Percentiles rank a stretch among this genome's conserved stretches.
These are phyloP conservation scores for Pelargonium citronellum DNA, from an alignment of 441 rosid genomes.

Conservation along the genomic window DNA sequence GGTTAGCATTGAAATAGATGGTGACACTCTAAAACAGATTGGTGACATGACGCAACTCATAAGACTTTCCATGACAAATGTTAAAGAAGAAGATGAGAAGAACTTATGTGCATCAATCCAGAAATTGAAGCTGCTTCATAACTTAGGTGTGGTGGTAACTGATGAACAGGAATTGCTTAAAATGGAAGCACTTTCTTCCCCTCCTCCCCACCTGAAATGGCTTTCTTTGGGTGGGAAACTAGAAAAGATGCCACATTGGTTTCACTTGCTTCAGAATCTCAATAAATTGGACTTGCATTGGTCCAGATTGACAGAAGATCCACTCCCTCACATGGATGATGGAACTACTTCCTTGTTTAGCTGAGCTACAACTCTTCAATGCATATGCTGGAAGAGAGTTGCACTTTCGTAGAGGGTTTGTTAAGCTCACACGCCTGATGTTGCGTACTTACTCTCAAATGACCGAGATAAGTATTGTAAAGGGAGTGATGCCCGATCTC, in stretches of 20 bases:
- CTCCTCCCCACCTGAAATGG: not conserved
- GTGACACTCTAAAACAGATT: not conserved
- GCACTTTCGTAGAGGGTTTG: not conserved
- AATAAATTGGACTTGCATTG: not conserved
- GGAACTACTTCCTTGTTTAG: not conserved
- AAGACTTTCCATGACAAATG: conserved; percentile 27
- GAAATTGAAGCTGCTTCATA: conserved; percentile 15
- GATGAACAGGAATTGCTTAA: not conserved
- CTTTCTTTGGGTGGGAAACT: not conserved
- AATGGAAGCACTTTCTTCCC: not conserved
- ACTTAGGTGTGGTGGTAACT: not conserved
- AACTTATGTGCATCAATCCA: conserved; percentile 27
- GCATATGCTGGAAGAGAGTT: not conserved
- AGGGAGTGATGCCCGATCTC: not conserved
- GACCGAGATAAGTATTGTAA: not conserved
- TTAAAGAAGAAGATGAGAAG: conserved; percentile 23
- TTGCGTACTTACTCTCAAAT: not conserved
- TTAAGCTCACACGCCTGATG: not conserved
- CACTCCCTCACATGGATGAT: not conserved
- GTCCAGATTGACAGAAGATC: not conserved
- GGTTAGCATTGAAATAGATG: not conserved
- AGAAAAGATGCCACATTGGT: not conserved
- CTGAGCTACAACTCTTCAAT: not conserved
- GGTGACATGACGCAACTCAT: conserved; percentile 31
- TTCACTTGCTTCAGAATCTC: not conserved